Conservation (phyloP, 208 protist genomes). For the Blechomonas ayalai region DNA sequence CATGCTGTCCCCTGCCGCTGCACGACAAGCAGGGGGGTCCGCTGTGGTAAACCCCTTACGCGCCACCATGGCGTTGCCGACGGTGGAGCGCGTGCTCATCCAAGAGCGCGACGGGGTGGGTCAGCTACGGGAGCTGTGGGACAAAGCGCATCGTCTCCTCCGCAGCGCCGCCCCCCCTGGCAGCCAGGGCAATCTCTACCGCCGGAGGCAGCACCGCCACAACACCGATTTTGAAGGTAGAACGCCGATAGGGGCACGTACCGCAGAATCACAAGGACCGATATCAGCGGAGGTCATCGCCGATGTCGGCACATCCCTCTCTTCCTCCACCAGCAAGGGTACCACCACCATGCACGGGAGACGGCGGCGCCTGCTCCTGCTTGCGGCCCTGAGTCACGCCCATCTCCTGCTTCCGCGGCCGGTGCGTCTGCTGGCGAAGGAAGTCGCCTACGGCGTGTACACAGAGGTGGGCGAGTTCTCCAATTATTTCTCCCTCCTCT, state of each 20-base stretch:
- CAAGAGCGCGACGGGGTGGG: conserved; percentile 9
- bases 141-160: conserved; percentile 2
- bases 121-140: background rate
- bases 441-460: conserved; percentile 56
- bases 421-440: conserved; percentile 17
- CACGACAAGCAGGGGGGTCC: background rate
- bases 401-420: conserved; percentile 18
- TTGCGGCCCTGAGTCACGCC: conserved; percentile 32
- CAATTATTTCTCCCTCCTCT: conserved; percentile 56
- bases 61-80: conserved; percentile 26
- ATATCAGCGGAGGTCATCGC: too few species aligned
- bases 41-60: conserved; percentile 21
- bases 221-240: too few species aligned
- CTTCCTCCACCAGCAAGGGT: too few species aligned
- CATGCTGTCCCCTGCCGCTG: background rate
- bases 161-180: conserved; percentile 14
- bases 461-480: conserved; percentile 52
- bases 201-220: too few species aligned
- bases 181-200: too few species aligned
- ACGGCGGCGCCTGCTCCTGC: too few species aligned
- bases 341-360: too few species aligned
- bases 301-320: too few species aligned
- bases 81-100: conserved; percentile 27
- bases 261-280: too few species aligned
- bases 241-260: too few species aligned